A percentile compares a stretch with the other conserved stretches of the same genome.
phyloP scores from a whole-genome alignment of 2,329 filamentous ascomycete genomes.

The Xylaria sp. region DNA sequence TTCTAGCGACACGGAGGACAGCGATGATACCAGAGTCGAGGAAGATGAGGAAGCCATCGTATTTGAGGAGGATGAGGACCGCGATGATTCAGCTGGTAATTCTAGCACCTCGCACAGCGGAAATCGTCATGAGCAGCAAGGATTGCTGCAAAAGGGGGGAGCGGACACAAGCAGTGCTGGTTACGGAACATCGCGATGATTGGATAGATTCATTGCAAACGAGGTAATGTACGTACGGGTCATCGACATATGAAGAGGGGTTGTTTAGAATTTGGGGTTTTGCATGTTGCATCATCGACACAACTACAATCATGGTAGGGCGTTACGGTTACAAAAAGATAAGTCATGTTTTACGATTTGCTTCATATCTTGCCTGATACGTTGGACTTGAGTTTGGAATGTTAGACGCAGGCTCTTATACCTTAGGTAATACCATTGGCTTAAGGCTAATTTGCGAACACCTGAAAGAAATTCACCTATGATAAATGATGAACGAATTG shows the following conservation, averaged over 20 bases:
- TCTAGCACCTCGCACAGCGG: slow-evolving; percentile 30
- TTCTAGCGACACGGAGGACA: slow-evolving; percentile 38
- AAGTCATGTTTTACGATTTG: neutral
- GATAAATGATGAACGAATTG: neutral
- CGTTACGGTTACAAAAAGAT: slow-evolving; percentile 29
- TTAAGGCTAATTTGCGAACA: neutral
- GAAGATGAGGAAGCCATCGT: slow-evolving; percentile 44
- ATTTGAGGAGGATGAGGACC: slow-evolving; percentile 47
- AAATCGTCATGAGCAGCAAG: slow-evolving; percentile 38
- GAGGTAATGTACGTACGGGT: slow-evolving; percentile 12
- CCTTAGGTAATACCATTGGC: slow-evolving; percentile 4
- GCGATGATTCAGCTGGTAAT: slow-evolving; percentile 30
- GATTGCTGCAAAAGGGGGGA: neutral
- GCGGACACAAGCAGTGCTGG: slow-evolving; percentile 1
- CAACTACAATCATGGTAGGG: slow-evolving; percentile 17
- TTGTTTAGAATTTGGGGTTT: neutral
- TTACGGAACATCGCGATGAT: slow-evolving; percentile 29
- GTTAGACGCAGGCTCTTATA: neutral
- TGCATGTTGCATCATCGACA: slow-evolving; percentile 18
- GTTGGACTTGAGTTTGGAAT: neutral
- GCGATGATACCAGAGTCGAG: slow-evolving; percentile 49
- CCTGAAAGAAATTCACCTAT: too few relatives aligned
- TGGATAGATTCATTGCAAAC: neutral
- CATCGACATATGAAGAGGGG: slow-evolving; percentile 14
- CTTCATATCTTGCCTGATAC: neutral